Conservation (phyloP, 2,329 filamentous ascomycete genomes). For the Dendrostoma leiphaemia region DNA sequence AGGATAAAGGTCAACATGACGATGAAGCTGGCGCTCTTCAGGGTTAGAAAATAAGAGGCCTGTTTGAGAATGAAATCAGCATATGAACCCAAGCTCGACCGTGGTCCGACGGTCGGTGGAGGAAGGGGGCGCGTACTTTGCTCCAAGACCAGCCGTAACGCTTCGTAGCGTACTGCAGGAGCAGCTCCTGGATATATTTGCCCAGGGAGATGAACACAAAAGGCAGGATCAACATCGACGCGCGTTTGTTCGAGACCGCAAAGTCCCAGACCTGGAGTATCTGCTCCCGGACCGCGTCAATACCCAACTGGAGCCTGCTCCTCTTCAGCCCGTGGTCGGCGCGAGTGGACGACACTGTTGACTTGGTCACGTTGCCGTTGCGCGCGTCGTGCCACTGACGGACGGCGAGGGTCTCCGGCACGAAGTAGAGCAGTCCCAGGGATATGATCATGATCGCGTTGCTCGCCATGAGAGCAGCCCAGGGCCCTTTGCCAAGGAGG, state of each 20-base stretch:
- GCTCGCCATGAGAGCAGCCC: conserved; percentile 38
- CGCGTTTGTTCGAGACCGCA: conserved; percentile 35
- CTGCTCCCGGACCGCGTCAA: conserved; percentile 18
- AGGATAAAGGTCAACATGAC: conserved; percentile 37
- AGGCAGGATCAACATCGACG: conserved; percentile 37
- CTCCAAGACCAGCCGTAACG: conserved; percentile 49
- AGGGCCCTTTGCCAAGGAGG: conserved; percentile 37
- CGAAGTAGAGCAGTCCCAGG: conserved; percentile 28
- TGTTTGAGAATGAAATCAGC: conserved; percentile 17
- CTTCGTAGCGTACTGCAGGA: conserved; percentile 53
- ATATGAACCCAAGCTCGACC: not conserved
- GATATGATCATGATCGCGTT: conserved; percentile 29
- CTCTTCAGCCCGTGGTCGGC: conserved; percentile 5
- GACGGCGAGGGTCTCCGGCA: conserved; percentile 44
- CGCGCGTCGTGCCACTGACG: conserved; percentile 27
- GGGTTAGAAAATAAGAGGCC: conserved; percentile 41
- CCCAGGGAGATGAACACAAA: conserved; percentile 31
- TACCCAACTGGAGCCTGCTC: conserved; percentile 10
- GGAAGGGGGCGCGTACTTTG: conserved; percentile 27
- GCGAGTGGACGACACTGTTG: not conserved
- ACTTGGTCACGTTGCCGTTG: not conserved
- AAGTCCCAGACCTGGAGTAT: conserved; percentile 27
- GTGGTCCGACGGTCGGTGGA: not conserved
- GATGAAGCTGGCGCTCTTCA: conserved; percentile 36
- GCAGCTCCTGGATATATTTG: conserved; percentile 34